Evolutionary conservation across 345 rosid genomes (phyloP).

Genomic region (Aegle marmelos): DNA sequence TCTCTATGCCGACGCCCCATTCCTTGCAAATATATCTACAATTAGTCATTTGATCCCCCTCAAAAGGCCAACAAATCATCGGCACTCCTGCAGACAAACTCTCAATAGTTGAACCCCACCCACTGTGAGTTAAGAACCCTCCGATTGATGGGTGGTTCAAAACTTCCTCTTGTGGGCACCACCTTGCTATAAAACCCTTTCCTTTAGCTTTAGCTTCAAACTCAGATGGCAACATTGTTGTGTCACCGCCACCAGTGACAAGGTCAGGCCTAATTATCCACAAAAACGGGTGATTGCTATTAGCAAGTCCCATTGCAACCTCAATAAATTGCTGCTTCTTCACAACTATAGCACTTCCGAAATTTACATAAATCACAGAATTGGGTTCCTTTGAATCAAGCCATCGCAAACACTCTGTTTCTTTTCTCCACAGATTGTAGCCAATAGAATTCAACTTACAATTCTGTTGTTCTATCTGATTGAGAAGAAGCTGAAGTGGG

Average conservation of each 20-base stretch:
- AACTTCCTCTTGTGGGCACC: background rate
- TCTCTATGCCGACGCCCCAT: background rate
- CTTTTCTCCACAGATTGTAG: constrained; percentile 6
- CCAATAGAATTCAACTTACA: background rate
- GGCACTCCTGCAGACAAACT: background rate
- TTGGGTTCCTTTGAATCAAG: background rate
- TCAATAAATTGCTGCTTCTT: background rate
- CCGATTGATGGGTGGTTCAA: background rate
- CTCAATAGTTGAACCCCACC: background rate
- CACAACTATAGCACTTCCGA: background rate
- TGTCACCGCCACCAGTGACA: background rate
- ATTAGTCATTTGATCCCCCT: background rate
- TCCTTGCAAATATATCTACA: background rate
- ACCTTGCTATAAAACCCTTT: background rate
- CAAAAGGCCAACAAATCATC: background rate
- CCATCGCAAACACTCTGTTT: constrained; percentile 7
- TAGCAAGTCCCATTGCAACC: background rate
- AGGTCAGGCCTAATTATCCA: background rate
- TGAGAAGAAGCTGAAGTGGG: background rate
- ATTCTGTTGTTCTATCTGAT: background rate
- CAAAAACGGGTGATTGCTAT: background rate
- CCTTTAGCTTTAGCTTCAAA: background rate
- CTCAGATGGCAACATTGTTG: background rate
- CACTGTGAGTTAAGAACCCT: background rate
- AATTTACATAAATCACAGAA: constrained; percentile 8